Evolutionary conservation across 345 rosid species (phyloP), one percentile per base, ranked within the genome.

Genomic region (Adansonia digitata): DNA sequence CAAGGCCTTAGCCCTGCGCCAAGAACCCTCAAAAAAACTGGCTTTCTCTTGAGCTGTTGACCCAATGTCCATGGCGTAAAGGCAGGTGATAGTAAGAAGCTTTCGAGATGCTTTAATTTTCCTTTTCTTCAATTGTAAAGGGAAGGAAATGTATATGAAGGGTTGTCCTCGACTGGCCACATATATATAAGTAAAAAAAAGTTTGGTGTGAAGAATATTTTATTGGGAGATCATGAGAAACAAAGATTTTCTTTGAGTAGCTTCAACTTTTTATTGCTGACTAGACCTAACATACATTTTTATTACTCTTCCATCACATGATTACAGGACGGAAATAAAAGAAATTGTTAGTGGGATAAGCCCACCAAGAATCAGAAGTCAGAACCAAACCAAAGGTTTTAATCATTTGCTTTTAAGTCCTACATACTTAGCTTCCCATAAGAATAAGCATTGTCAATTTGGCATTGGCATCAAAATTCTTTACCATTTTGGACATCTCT

Each of bases 171-270:
- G 34, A 20, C 27, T 78, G 72, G 55, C 73, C 73, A 76, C 57
- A 39, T 81, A 85, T 90, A 88, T 87, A 90, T 90, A 92, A 74
- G 76, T 12, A 9, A 52, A 78, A 75, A 78, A 75, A 79, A 75
- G 35, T 51, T 61, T 34, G 64, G 42, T 56, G 37, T 43, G 7
- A 37, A 12, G 42, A 48, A 66, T 42, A 66, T 40, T 73, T 70
- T 51, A 73, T 64, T 64, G 70, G 35, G 67, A 39, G 65, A n/a
- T n/a, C n/a, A 74, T 77, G 72, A 77, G 17, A 83, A 79, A 75
- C 84, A 84, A 53, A 71, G 74, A 74, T 78, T 83, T 81, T 78
- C 72, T 75, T 75, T 73, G 80, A 46, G 13, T 37, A 31, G 3
- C 63, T 63, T 29, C 20, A 4, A 59, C 20, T 59, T 29, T 20